Evolutionary conservation across 2,329 filamentous ascomycete species (phyloP), one percentile per base, ranked within the genome.

Genomic region (Ceratocystis lukuohia): DNA sequence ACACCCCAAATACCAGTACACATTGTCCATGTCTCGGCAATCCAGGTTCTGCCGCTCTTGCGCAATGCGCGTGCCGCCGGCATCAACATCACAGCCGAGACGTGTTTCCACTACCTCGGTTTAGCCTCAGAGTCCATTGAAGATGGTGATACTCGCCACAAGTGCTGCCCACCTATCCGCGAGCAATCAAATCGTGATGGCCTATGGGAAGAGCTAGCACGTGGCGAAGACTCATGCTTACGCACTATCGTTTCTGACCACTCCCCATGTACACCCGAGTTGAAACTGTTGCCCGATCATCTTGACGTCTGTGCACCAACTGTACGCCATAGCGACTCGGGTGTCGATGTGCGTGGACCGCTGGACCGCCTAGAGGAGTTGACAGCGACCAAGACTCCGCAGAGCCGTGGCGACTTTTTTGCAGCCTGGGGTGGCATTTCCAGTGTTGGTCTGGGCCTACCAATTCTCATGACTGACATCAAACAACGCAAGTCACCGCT

Each of bases 401-500:
- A 63, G n/a, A 64, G 64, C 17, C 71, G 74, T 2, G 94, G 94
- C 46, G 90, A 97, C 77, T 97, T 99, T 81, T 94, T 97, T 77
- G 85, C 88, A 3, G 92, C 92, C 0, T 99, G 94, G 94, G 94
- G 94, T 65, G 94, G 94, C 15, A 96, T 99, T 72, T 93, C 89
- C 3, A 94, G 89, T 3, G 93, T 99, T 20, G 94, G 94, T 0
- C 83, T 99, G 0, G 94, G 94, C 0, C 81, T 99, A 3, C 90
- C 91, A 3, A 96, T 99, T 70, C 81, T 99, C 5, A 88, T 92
- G 85, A 92, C 90, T 0, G 86, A 91, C 57, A 78, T 83, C 56
- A 76, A 80, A 41, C 74, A 78, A 7, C 76, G 77, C 70, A 75
- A 73, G 70, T 76, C 74, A 62, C 82, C 75, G 0, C 66, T 70